phyloP scores from a whole-genome alignment of 1,284 basidiomycete genomes.

The Erythrobasidium hasegawianum region DNA sequence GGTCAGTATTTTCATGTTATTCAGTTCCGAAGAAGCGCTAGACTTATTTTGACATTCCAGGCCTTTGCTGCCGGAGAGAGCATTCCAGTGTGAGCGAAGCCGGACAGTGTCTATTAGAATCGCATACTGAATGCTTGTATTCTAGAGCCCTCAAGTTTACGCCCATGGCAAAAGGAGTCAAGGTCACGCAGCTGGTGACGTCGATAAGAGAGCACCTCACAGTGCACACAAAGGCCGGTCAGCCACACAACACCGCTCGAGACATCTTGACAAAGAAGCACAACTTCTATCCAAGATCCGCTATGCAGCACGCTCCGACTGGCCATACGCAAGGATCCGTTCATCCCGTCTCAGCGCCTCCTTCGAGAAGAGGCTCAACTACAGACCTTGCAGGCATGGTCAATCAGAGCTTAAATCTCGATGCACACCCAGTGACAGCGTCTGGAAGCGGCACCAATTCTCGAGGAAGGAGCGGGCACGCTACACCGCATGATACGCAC shows the following conservation, averaged over 20 bases:
- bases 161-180: slow-evolving; percentile 77
- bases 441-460: slow-evolving; percentile 3
- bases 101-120: slow-evolving; percentile 59
- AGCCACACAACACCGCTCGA: slow-evolving; percentile 50
- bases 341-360: slow-evolving; percentile 21
- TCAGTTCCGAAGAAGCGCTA: too few species aligned
- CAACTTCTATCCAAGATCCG: slow-evolving; percentile 56
- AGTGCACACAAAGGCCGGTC: slow-evolving; percentile 56
- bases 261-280: slow-evolving; percentile 64
- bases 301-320: neutral
- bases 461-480: slow-evolving; percentile 2
- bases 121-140: too few species aligned
- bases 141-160: slow-evolving; percentile 74
- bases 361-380: slow-evolving; percentile 12
- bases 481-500: neutral
- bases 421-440: slow-evolving; percentile 18
- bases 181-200: slow-evolving; percentile 64
- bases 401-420: slow-evolving; percentile 20
- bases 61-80: slow-evolving; percentile 86
- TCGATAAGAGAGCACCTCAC: slow-evolving; percentile 62
- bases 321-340: neutral
- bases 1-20: slow-evolving; percentile 46
- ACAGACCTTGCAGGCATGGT: slow-evolving; percentile 18
- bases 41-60: too few species aligned
- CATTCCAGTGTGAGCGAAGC: slow-evolving; percentile 76